A percentile compares a stretch with the other conserved stretches of the same genome.
phyloP scores from a whole-genome alignment of 805 yeast species.

The Wickerhamomyces tratensis region DNA sequence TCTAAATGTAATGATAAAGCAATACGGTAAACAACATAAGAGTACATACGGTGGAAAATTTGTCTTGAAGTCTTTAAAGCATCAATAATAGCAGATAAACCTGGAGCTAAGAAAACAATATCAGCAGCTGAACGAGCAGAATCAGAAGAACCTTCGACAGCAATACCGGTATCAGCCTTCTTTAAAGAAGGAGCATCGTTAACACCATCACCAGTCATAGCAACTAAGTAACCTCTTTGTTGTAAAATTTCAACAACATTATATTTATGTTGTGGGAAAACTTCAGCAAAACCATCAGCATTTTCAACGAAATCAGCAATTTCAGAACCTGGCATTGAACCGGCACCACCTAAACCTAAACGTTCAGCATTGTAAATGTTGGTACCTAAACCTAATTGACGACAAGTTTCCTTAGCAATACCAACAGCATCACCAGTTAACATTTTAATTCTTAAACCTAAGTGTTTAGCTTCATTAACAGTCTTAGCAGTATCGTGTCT shows the following conservation, averaged over 20 bases:
- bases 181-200: constrained; percentile 96
- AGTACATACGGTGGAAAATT: constrained; percentile 98
- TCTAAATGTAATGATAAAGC: constrained; percentile 93
- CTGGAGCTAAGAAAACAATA: constrained; percentile 91
- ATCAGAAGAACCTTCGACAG: constrained; percentile 97
- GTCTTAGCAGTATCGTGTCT: constrained; percentile 97
- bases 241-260: constrained; percentile 93
- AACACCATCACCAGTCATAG: constrained; percentile 99
- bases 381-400: constrained; percentile 95
- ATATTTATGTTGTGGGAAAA: constrained; percentile 97
- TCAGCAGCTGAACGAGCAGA: constrained; percentile 97
- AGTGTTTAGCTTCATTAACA: constrained; percentile 79
- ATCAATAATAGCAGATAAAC: constrained; percentile 91
- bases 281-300: constrained; percentile 98
- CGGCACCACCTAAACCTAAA: constrained; percentile 87
- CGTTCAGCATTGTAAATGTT: constrained; percentile 96
- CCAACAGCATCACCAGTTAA: constrained; percentile 99
- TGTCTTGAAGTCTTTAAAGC: constrained; percentile 92
- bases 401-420: constrained; percentile 96
- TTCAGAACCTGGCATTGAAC: constrained; percentile 95
- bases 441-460: constrained; percentile 96
- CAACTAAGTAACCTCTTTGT: constrained; percentile 93
- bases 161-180: constrained; percentile 96
- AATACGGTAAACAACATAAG: constrained; percentile 96
- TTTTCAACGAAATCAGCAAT: constrained; percentile 95